Evolutionary conservation across 2,329 filamentous ascomycete species (phyloP), one percentile per base, ranked within the genome.

Genomic region (Phyllachora maydis): DNA sequence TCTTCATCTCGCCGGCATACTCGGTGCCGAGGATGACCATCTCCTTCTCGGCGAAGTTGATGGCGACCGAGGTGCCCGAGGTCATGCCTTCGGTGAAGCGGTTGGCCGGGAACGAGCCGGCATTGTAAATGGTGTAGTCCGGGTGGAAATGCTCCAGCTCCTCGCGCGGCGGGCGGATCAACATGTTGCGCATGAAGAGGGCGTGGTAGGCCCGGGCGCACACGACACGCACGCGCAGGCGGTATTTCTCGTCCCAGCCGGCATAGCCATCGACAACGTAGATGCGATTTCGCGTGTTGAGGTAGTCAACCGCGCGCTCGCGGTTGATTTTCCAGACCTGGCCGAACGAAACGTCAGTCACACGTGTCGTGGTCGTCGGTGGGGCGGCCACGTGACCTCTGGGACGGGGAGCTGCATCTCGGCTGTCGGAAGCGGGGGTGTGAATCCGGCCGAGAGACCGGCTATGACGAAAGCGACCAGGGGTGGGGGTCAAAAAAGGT

Each of bases 121-220:
- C 88, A 50, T 98, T 98, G 75, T 98, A 98, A 59, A 98, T 95
- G 43, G 85, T 85, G 63, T 98, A 98, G 63, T 98, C 85, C 41
- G 88, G 88, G 54, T 92, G 79, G 70, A 98, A 98, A 56, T 81
- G 69, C 59, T 92, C 76, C 26, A 98, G 73, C 62, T 98, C 83
- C 55, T 90, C 78, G 33, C 67, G 68, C 25, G 72, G 62, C 33
- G 88, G 88, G 39, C 88, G 77, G 61, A 98, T 98, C 46, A 98
- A 76, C 88, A 98, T 98, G 66, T 98, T 98, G 47, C 83, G 79
- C 88, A 98, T 98, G 71, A 98, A 98, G 35, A 98, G 70, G 32
- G 88, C 88, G 66, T 98, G 88, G 66, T 98, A 98, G 53, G 88
- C 88, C 48, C 88, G 83, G 37, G 88, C 88, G 59, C 88, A 98